phyloP scores from a whole-genome alignment of 2,329 filamentous ascomycete species.

The Calonectria montana region DNA sequence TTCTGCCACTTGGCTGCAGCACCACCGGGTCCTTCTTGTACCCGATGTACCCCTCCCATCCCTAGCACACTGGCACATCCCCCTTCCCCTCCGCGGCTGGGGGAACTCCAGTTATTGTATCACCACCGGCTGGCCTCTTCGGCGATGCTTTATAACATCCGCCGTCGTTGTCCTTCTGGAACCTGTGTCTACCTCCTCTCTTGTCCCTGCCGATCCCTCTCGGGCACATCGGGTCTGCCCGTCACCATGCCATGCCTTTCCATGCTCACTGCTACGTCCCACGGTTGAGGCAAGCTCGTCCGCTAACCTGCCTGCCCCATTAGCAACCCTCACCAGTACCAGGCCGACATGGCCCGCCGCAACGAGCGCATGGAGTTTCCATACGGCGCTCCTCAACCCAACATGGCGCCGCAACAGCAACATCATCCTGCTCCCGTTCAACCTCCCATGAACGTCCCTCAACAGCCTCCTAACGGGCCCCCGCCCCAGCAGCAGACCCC shows the following conservation, averaged over 20 bases:
- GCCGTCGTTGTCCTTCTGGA: conserved; percentile 29
- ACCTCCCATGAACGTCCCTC: conserved; percentile 58
- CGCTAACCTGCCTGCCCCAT: conserved; percentile 44
- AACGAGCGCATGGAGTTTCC: conserved; percentile 58
- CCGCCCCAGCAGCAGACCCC: conserved; percentile 50
- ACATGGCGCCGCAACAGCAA: conserved; percentile 51
- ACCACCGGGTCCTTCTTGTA: conserved; percentile 30
- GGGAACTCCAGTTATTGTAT: conserved; percentile 36
- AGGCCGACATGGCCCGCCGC: conserved; percentile 61
- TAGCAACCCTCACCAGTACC: conserved; percentile 60
- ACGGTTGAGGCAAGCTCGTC: conserved; percentile 38
- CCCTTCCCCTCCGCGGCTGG: conserved; percentile 21
- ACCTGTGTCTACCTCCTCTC: conserved; percentile 28
- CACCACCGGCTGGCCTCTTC: conserved; percentile 33
- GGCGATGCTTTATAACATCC: conserved; percentile 35
- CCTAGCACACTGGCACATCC: conserved; percentile 22
- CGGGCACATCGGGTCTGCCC: conserved; percentile 20
- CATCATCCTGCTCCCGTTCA: conserved; percentile 54
- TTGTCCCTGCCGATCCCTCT: conserved; percentile 19
- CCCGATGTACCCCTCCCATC: conserved; percentile 32
- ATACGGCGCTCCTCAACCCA: conserved; percentile 53
- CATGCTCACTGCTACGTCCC: conserved; percentile 40
- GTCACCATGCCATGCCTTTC: conserved; percentile 34
- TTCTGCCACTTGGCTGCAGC: conserved; percentile 32
- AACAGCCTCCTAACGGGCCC: conserved; percentile 48